Evolutionary conservation across 352 stramenopile species (phyloP).

Genomic region (Pythium phragmiticola): DNA sequence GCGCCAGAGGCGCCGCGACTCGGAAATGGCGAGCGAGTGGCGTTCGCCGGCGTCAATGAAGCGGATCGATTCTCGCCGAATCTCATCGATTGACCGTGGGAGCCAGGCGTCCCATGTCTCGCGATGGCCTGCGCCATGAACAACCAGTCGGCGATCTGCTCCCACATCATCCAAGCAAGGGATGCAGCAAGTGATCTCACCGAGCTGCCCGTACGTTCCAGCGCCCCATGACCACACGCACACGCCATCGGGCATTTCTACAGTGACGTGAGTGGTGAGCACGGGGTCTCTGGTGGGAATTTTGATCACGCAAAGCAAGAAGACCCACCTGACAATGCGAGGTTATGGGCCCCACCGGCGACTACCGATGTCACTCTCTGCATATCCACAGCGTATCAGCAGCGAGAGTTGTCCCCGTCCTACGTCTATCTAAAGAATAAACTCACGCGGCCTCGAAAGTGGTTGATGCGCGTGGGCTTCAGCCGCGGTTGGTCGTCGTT

Average conservation of each 20-base stretch:
- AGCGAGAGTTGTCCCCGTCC: background rate
- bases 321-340: conserved; percentile 58
- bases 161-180: too few species aligned
- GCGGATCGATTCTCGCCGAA: conserved; percentile 50
- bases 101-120: conserved; percentile 65
- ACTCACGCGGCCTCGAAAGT: conserved; percentile 59
- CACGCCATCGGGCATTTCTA: conserved; percentile 54
- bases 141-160: background rate
- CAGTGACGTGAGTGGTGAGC: background rate
- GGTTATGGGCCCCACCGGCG: conserved; percentile 60
- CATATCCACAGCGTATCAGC: background rate
- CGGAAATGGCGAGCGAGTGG: conserved; percentile 73
- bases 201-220: conserved; percentile 64
- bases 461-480: conserved; percentile 70
- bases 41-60: conserved; percentile 65
- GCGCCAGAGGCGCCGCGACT: conserved; percentile 56
- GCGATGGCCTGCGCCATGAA: conserved; percentile 45
- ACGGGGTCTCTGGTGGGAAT: background rate
- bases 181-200: conserved; percentile 23
- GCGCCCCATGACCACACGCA: conserved; percentile 76
- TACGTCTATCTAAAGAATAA: background rate
- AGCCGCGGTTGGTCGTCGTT: conserved; percentile 46
- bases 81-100: conserved; percentile 68
- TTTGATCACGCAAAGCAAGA: background rate
- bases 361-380: conserved; percentile 72